Conservation (phyloP, 2,329 filamentous ascomycete species). For the Aspergillus ibericus region DNA sequence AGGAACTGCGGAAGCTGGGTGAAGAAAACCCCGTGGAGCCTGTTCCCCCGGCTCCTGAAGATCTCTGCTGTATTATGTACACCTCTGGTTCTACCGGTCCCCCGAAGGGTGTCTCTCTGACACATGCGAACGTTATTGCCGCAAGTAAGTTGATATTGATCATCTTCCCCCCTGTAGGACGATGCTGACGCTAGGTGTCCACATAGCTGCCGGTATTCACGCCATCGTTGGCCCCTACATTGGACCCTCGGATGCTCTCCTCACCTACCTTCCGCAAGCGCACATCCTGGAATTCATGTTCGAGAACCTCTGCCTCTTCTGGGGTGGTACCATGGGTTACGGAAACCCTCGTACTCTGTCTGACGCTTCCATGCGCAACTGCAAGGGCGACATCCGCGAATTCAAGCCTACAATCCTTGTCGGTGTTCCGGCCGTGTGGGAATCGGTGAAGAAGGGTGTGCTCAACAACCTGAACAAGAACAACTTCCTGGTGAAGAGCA, state of each 20-base stretch:
- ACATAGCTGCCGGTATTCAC: slow-evolving; percentile 73
- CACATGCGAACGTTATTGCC: slow-evolving; percentile 76
- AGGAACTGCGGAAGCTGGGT: slow-evolving; percentile 55
- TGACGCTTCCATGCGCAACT: slow-evolving; percentile 82
- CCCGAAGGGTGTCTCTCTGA: slow-evolving; percentile 84
- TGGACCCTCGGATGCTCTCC: slow-evolving; percentile 72
- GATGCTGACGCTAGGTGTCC: slow-evolving; percentile 9
- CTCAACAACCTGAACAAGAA: slow-evolving; percentile 72
- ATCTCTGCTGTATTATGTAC: slow-evolving; percentile 78
- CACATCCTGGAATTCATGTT: slow-evolving; percentile 97
- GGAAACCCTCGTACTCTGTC: slow-evolving; percentile 87
- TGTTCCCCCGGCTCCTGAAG: slow-evolving; percentile 69
- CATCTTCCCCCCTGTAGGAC: too few species aligned
- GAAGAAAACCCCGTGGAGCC: slow-evolving; percentile 69
- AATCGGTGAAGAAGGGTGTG: slow-evolving; percentile 95
- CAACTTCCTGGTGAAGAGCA: slow-evolving; percentile 66
- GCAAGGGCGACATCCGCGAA: slow-evolving; percentile 89
- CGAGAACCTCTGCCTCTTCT: slow-evolving; percentile 84
- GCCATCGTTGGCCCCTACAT: slow-evolving; percentile 76
- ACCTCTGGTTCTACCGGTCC: slow-evolving; percentile 88
- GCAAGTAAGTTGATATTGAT: slow-evolving; percentile 57
- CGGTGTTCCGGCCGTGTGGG: slow-evolving; percentile 95
- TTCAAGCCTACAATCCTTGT: slow-evolving; percentile 86
- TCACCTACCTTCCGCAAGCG: slow-evolving; percentile 90
- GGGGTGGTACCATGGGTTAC: slow-evolving; percentile 91